phyloP scores from a whole-genome alignment of 352 stramenopile genomes.

The Pythium utonaiense region DNA sequence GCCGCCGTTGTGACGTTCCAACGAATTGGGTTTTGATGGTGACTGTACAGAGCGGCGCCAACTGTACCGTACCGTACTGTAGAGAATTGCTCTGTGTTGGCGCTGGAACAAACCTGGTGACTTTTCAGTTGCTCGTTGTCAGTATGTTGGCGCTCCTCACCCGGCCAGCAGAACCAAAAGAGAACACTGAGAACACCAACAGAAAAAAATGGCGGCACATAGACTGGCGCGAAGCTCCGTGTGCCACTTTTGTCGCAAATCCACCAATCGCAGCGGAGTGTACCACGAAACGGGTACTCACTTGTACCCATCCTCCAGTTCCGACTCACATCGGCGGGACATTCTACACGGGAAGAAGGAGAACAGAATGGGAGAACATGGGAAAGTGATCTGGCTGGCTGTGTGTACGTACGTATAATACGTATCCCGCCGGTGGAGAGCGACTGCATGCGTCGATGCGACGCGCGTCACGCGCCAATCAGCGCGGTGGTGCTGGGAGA shows the following conservation, averaged over 20 bases:
- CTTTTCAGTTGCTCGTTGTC: slow-evolving; percentile 6
- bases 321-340: neutral
- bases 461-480: slow-evolving; percentile 9
- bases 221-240: slow-evolving; percentile 3
- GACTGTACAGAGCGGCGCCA: neutral
- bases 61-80: neutral
- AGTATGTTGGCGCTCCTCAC: slow-evolving; percentile 8
- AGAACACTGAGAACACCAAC: slow-evolving; percentile 23
- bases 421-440: neutral
- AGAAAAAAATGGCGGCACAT: slow-evolving; percentile 15
- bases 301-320: slow-evolving; percentile 13
- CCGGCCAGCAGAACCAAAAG: slow-evolving; percentile 14
- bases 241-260: slow-evolving; percentile 8
- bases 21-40: slow-evolving; percentile 15
- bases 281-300: slow-evolving; percentile 8
- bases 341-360: slow-evolving; percentile 9
- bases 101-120: neutral
- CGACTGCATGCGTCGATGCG: slow-evolving; percentile 7
- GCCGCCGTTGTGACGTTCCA: slow-evolving; percentile 14
- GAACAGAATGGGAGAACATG: slow-evolving; percentile 1
- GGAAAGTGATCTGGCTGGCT: slow-evolving; percentile 12
- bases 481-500: neutral
- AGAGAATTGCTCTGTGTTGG: slow-evolving; percentile 18
- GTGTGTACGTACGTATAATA: too few species aligned
- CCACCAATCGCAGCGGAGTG: slow-evolving; percentile 8